Percentiles rank a stretch among this genome's conserved stretches.
These are phyloP conservation scores for Colletotrichum neosansevieriae DNA, from an alignment of 2,329 filamentous ascomycete species.

Conservation along the genomic window DNA sequence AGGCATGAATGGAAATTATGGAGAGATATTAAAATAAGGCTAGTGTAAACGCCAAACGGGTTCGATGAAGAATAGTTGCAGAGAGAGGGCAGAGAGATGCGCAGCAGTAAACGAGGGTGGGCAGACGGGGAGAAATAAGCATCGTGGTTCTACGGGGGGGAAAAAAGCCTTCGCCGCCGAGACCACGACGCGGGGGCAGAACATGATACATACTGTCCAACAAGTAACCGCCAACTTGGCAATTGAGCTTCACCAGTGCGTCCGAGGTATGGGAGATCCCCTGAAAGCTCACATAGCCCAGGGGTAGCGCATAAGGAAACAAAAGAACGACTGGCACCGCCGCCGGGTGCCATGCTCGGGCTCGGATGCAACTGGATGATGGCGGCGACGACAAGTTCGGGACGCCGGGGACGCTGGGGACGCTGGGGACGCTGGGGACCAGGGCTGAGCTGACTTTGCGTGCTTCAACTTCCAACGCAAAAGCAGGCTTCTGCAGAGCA, in stretches of 20 bases:
- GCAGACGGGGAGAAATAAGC: slow-evolving; percentile 34
- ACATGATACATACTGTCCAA: slow-evolving; percentile 28
- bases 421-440: not conserved
- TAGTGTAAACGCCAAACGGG: not conserved
- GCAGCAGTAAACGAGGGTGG: not conserved
- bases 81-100: not conserved
- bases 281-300: slow-evolving; percentile 13
- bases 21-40: slow-evolving; percentile 18
- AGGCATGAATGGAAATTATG: slow-evolving; percentile 26
- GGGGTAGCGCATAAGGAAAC: slow-evolving; percentile 34
- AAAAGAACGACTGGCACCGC: slow-evolving; percentile 24
- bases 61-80: not conserved
- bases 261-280: slow-evolving; percentile 29
- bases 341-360: slow-evolving; percentile 14
- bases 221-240: slow-evolving; percentile 24
- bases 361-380: slow-evolving; percentile 28
- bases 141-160: slow-evolving; percentile 5
- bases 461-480: not conserved
- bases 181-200: slow-evolving; percentile 24
- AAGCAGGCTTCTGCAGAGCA: slow-evolving; percentile 13
- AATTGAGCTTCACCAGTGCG: slow-evolving; percentile 23
- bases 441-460: not conserved
- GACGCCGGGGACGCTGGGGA: not conserved
- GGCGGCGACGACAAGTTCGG: slow-evolving; percentile 20
- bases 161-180: slow-evolving; percentile 4